Conservation (phyloP, 31 red algal species). For the Odonthalia washingtoniensis region DNA sequence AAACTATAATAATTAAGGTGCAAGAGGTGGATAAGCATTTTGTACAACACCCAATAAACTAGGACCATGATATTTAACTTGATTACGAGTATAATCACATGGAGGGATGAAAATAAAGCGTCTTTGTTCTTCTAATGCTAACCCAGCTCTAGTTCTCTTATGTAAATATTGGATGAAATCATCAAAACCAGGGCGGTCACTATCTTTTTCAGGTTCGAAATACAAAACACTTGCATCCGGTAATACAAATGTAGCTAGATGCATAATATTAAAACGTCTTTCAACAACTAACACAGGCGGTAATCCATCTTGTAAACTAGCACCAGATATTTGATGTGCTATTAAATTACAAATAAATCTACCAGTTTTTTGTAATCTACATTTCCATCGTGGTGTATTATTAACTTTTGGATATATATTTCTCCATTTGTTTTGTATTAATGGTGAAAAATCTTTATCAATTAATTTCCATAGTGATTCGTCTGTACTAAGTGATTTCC, state of each 20-base stretch:
- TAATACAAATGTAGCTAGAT: constrained; percentile 88
- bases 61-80: constrained; percentile 74
- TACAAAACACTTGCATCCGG: constrained; percentile 90
- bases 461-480: constrained; percentile 67
- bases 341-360: constrained; percentile 90
- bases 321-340: constrained; percentile 92
- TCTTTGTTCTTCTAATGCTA: constrained; percentile 92
- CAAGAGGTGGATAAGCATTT: constrained; percentile 83
- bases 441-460: constrained; percentile 37
- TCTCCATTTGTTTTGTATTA: constrained; percentile 57
- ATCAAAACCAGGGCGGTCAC: constrained; percentile 80
- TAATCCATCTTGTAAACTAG: constrained; percentile 63
- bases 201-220: constrained; percentile 87
- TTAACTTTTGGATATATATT: constrained; percentile 70
- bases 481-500: constrained; percentile 77
- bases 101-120: constrained; percentile 98
- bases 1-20: constrained; percentile 19
- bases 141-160: constrained; percentile 83
- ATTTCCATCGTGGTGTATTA: constrained; percentile 55
- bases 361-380: constrained; percentile 86
- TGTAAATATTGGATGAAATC: constrained; percentile 96
- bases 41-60: constrained; percentile 94
- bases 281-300: constrained; percentile 86
- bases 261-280: constrained; percentile 92
- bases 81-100: constrained; percentile 86